Evolutionary conservation across 805 yeast genomes (phyloP), one percentile per base, ranked within the genome.

Genomic region (Sugiyamaella floridensis): DNA sequence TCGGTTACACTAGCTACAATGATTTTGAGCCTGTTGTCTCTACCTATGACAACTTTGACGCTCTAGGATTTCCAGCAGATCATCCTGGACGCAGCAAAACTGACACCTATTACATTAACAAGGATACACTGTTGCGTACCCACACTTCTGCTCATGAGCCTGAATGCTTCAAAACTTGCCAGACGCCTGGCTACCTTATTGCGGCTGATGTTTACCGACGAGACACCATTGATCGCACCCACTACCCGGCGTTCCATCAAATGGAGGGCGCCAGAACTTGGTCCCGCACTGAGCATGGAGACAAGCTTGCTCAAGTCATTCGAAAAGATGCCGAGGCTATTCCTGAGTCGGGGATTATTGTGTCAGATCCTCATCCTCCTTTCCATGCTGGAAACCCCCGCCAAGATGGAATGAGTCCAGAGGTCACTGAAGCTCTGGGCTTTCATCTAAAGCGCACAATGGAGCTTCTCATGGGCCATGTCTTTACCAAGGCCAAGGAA

Each of bases 101-200:
- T 2, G 99, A 93, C 66, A 92, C 99, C 0, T 93, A 93, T 68
- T 93, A 93, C 63, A 66, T 93, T 50, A 90, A 93, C 70, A 76
- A 81, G 50, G 77, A 78, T 18, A 72, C 83, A 32, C 72, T 93
- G 28, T 71, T 93, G 55, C 75, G 99, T 63, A 93, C 99, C 0
- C 99, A 93, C 65, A 92, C 99, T 0, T 89, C 97, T 1, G 99
- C 99, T 0, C 99, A 93, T 68, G 99, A 93, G 69, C 80, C 78
- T 59, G 89, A 86, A 63, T 89, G 97, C 64, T 92, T 89, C 69
- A 73, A 76, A 45, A 69, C 69, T 1, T 75, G 82, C 49, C 64
- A 76, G 26, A 82, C 92, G 0, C 89, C 95, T 0, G 98, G 98
- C 0, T 93, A 86, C 68, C 77, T 93, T 58, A 90, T 93, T 46